phyloP scores from a whole-genome alignment of 768 basidiomycete species.

The Naganishia vaughanmartiniae region DNA sequence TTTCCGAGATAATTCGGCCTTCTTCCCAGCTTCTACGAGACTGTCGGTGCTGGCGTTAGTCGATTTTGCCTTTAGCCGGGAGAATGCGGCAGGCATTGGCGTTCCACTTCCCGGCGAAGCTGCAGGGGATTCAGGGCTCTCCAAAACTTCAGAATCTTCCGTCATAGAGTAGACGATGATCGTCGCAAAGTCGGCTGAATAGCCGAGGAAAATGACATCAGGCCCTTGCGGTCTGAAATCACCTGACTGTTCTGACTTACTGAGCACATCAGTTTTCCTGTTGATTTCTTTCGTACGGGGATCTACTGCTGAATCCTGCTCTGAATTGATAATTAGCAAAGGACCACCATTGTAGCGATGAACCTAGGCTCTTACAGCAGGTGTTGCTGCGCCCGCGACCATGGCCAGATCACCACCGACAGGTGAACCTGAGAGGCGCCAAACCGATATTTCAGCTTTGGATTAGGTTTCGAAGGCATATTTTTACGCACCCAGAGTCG shows the following conservation, averaged over 20 bases:
- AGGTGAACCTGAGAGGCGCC: slow-evolving; percentile 21
- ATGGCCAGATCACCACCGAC: slow-evolving; percentile 29
- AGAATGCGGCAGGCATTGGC: slow-evolving; percentile 55
- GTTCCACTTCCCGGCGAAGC: slow-evolving; percentile 62
- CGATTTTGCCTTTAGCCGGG: slow-evolving; percentile 53
- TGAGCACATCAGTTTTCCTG: slow-evolving; percentile 22
- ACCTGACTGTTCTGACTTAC: background rate
- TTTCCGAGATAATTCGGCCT: slow-evolving; percentile 55
- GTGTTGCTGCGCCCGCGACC: slow-evolving; percentile 7
- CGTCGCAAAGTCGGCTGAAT: slow-evolving; percentile 56
- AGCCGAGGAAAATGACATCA: background rate
- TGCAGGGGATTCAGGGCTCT: slow-evolving; percentile 57
- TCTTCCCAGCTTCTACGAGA: slow-evolving; percentile 44
- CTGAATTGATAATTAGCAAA: background rate
- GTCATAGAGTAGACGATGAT: slow-evolving; percentile 89
- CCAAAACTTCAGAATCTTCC: slow-evolving; percentile 60
- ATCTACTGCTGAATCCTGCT: slow-evolving; percentile 20
- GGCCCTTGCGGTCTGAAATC: no score
- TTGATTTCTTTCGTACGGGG: slow-evolving; percentile 26
- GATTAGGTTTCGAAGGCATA: no score
- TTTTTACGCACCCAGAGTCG: slow-evolving; percentile 57
- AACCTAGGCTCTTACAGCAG: background rate
- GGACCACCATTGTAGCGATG: background rate
- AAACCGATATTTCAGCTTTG: background rate
- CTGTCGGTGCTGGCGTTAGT: slow-evolving; percentile 43